A percentile compares a stretch with the other conserved stretches of the same genome.
These are phyloP conservation scores for Lactarius sanguifluus DNA, from an alignment of 768 basidiomycete species.

Conservation along the genomic window DNA sequence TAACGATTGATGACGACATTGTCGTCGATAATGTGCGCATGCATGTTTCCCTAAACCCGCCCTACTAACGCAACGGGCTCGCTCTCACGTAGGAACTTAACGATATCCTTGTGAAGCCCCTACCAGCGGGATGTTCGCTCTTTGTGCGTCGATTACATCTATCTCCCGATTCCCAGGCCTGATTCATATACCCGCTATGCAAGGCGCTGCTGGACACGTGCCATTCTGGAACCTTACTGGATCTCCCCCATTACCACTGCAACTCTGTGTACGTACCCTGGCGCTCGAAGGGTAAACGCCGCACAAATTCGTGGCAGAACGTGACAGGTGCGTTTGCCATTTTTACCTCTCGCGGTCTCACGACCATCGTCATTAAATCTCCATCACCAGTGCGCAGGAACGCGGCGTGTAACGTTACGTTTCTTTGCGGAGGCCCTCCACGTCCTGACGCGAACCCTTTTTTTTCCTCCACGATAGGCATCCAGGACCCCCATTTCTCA, in stretches of 20 bases:
- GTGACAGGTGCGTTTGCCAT: conserved; percentile 22
- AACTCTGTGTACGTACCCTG: conserved; percentile 31
- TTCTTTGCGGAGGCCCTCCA: neutral
- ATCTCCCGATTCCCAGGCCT: neutral
- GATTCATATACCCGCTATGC: neutral
- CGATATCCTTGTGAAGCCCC: conserved; percentile 26
- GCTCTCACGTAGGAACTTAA: conserved; percentile 29
- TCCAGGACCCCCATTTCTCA: conserved; percentile 6
- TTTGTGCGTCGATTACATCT: conserved; percentile 19
- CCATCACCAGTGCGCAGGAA: conserved; percentile 14
- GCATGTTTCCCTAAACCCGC: neutral
- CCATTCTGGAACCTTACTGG: conserved; percentile 31
- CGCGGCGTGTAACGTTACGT: conserved; percentile 11
- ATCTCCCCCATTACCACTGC: conserved; percentile 31
- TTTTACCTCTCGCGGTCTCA: neutral
- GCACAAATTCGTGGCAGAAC: conserved; percentile 27
- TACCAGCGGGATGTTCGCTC: conserved; percentile 29
- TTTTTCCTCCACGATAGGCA: neutral
- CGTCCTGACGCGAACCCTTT: neutral
- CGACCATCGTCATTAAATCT: neutral
- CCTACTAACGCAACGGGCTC: neutral
- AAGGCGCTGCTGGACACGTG: conserved; percentile 32
- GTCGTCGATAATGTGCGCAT: conserved; percentile 31
- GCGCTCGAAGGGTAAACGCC: conserved; percentile 29
- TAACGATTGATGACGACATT: conserved; percentile 26